Evolutionary conservation across 129 eudicot genomes (phyloP), one percentile per base, ranked within the genome.

Genomic region (Saposhnikovia divaricata): DNA sequence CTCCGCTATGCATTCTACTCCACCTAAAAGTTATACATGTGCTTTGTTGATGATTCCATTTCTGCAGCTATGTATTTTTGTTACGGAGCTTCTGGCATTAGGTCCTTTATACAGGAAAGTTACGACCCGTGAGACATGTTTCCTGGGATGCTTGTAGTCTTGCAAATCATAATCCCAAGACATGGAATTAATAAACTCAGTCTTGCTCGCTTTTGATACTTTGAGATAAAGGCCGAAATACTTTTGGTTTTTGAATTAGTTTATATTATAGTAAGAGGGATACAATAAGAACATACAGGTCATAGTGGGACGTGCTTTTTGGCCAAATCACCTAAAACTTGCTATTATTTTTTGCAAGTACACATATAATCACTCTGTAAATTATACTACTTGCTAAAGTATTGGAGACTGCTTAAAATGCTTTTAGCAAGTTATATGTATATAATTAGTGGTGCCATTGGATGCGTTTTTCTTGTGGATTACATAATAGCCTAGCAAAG

Each of bases 401-500:
- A n/a, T 61, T 61, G 25, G 14, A 25, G 69, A 61, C 69, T 61
- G 69, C 34, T 9, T 10, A 5, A 61, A 61, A n/a, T 9, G 9
- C n/a, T 6, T 23, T 9, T 9, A 18, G 5, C 18, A 51, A 19
- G 21, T 48, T 48, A 21, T 8, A 23, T 23, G 37, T 61, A 25
- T n/a, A 61, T 61, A 61, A 23, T n/a, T 31, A 31, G 0, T 0
- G 42, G 50, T 85, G 38, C 91, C 97, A 11, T 88, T 90, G 91
- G 89, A 93, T 81, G 93, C 97, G 42, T 79, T 93, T 86, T 81
- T 88, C 98, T 3, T 89, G 95, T 50, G 81, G 86, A 42, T 63
- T 83, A 27, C 84, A 85, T 38, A 88, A 86, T 15, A 87, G 90
- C 66, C 84, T 87, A 16, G 83, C 69, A 78, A 69, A 77, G 72